These are phyloP conservation scores for Haplosporangium sp. DNA, from an alignment of 371 early-diverging fungal species.

Conservation along the genomic window DNA sequence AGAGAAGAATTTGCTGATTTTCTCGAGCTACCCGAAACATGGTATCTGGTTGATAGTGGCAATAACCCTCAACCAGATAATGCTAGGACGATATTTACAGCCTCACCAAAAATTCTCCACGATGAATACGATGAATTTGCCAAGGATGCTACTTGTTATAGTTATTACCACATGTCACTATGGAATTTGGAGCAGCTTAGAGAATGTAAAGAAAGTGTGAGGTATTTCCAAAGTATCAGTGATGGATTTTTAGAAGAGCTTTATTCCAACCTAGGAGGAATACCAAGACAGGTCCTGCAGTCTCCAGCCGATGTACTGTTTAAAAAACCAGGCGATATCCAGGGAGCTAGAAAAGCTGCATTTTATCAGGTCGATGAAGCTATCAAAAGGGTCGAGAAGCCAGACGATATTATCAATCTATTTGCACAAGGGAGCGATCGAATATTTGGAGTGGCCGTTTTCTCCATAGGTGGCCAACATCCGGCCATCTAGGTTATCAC, in stretches of 20 bases:
- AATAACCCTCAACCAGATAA: slow-evolving; percentile 1
- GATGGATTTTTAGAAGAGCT: slow-evolving; percentile 26
- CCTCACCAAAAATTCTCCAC: background rate
- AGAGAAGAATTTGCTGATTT: slow-evolving; percentile 32
- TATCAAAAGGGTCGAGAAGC: slow-evolving; percentile 12
- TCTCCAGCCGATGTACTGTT: slow-evolving; percentile 7
- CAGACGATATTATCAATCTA: slow-evolving; percentile 17
- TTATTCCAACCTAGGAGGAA: slow-evolving; percentile 26
- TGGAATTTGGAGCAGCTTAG: slow-evolving; percentile 35
- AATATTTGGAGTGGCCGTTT: slow-evolving; percentile 26
- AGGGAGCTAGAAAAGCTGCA: slow-evolving; percentile 10
- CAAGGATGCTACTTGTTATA: background rate
- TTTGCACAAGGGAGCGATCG: slow-evolving; percentile 12
- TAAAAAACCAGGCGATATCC: background rate
- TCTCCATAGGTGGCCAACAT: slow-evolving; percentile 31
- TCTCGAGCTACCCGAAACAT: slow-evolving; percentile 30
- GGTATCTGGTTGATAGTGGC: slow-evolving; percentile 43
- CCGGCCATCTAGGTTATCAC: slow-evolving; percentile 12
- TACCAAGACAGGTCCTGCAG: slow-evolving; percentile 50
- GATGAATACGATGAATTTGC: background rate
- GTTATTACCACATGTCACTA: slow-evolving; percentile 42
- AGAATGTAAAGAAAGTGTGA: slow-evolving; percentile 13
- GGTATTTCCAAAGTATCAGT: slow-evolving; percentile 20
- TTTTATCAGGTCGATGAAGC: slow-evolving; percentile 23
- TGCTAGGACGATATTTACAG: slow-evolving; percentile 43